Conservation (phyloP, 495 filamentous ascomycete genomes). For the Hyaloscypha variabilis region DNA sequence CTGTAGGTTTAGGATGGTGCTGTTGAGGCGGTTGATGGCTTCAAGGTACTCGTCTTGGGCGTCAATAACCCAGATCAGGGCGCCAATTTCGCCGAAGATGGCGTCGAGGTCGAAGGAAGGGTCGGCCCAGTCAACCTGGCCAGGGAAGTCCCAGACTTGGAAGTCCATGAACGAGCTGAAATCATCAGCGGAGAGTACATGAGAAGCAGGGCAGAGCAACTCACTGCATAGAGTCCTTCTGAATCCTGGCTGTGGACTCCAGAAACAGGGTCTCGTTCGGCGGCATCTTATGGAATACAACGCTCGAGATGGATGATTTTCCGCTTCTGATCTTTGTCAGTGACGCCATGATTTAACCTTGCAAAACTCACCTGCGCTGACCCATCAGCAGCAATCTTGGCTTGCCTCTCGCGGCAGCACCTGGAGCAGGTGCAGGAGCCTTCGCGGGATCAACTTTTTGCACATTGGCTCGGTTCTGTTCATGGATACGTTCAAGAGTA, state of each 20-base stretch:
- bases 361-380: slow-evolving; percentile 71
- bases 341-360: not conserved
- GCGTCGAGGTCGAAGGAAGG: slow-evolving; percentile 84
- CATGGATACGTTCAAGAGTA: slow-evolving; percentile 57
- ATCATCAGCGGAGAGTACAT: slow-evolving; percentile 25
- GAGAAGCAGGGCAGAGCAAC: slow-evolving; percentile 17
- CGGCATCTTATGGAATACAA: slow-evolving; percentile 96
- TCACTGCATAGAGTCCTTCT: slow-evolving; percentile 90
- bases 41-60: slow-evolving; percentile 97
- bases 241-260: slow-evolving; percentile 89
- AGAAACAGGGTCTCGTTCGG: slow-evolving; percentile 93
- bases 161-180: slow-evolving; percentile 96
- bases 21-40: slow-evolving; percentile 81
- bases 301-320: slow-evolving; percentile 96
- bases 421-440: slow-evolving; percentile 40
- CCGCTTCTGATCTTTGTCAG: slow-evolving; percentile 70
- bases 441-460: slow-evolving; percentile 43
- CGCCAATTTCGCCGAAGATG: slow-evolving; percentile 91
- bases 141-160: slow-evolving; percentile 96
- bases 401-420: slow-evolving; percentile 58
- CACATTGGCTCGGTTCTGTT: slow-evolving; percentile 52
- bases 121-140: slow-evolving; percentile 88
- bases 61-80: slow-evolving; percentile 97
- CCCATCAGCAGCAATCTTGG: slow-evolving; percentile 94
- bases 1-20: slow-evolving; percentile 84